Base-by-base conservation (phyloP, 2,329 filamentous ascomycete species). In the Rosellinia necatrix region DNA sequence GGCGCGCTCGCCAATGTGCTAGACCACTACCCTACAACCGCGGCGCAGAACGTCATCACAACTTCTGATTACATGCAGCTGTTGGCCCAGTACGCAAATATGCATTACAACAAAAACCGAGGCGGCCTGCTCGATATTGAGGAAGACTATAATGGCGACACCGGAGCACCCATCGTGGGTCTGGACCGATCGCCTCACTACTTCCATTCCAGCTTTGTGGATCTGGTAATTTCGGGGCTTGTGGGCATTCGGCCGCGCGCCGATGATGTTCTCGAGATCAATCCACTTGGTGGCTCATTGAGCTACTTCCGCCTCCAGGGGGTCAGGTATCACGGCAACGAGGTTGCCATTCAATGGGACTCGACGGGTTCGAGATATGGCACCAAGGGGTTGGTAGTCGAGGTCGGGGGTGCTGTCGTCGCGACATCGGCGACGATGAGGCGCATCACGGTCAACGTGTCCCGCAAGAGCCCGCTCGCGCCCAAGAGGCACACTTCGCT, bases 41-140 rank as follows among this genome's bases (percentile, higher is more conserved):
- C 29, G 6, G 46, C 46, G 3, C 2, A 50, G 9, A 42, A 42
- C 3, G 27, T 49, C 3, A 51, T 58, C 12, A 51, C 46, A 4
- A 35, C 56, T 6, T 12, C 47, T 3, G 51, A 54, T 29, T 58
- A 43, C 38, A 50, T 50, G 46, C n/a, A 34, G 13, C 15, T 58
- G 9, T 19, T 58, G 8, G 38, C 10, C 17, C 56, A 50, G 21
- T 58, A 55, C 25, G 27, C 56, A 2, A 48, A 41, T 21, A 38
- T 42, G 5, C 56, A 58, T n/a, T 58, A 58, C 17, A 58, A 55
- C 35, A 58, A 58, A 42, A 58, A 58, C 9, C 51, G 56, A 2
- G 56, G 56, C 6, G 56, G 56, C 6, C 27, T 29, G 29, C 56
- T 58, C n/a, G 55, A 55, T 21, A 55, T 58, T 10, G 56, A 58